These are phyloP conservation scores for Ascochyta clinopodiicola DNA, from an alignment of 2,329 filamentous ascomycete genomes.

Conservation along the genomic window DNA sequence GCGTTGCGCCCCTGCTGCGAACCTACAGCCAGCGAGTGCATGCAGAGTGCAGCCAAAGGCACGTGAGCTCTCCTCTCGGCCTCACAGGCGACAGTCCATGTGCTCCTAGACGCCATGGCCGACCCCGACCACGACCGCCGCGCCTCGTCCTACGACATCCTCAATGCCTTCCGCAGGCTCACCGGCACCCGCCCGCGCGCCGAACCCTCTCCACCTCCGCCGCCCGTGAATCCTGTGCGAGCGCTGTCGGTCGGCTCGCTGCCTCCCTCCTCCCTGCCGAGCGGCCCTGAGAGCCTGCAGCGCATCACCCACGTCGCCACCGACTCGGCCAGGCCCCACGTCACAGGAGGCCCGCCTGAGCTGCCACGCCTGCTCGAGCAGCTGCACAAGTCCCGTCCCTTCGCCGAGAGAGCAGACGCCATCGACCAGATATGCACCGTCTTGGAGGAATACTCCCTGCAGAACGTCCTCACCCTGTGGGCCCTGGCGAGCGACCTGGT, in stretches of 20 bases:
- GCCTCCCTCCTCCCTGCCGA: slow-evolving; percentile 30
- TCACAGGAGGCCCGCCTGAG: slow-evolving; percentile 48
- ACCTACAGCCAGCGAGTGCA: slow-evolving; percentile 22
- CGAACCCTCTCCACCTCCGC: slow-evolving; percentile 41
- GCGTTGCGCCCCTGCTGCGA: slow-evolving; percentile 23
- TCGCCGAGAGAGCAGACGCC: slow-evolving; percentile 40
- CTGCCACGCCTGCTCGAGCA: slow-evolving; percentile 41
- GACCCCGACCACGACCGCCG: slow-evolving; percentile 44
- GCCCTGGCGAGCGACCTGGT: slow-evolving; percentile 47
- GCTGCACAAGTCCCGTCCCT: slow-evolving; percentile 32
- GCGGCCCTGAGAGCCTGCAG: slow-evolving; percentile 32
- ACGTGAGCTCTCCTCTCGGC: slow-evolving; percentile 14
- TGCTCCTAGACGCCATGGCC: slow-evolving; percentile 22
- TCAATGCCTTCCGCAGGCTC: slow-evolving; percentile 48
- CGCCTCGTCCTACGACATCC: slow-evolving; percentile 47
- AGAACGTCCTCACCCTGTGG: slow-evolving; percentile 48
- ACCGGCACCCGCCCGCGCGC: slow-evolving; percentile 46
- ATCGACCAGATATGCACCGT: slow-evolving; percentile 44
- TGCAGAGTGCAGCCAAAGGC: slow-evolving; percentile 9
- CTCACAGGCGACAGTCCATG: slow-evolving; percentile 8
- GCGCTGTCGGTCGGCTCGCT: slow-evolving; percentile 36
- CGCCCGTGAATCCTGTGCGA: slow-evolving; percentile 40
- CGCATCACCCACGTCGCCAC: slow-evolving; percentile 33
- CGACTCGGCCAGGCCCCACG: slow-evolving; percentile 25
- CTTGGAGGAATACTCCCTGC: slow-evolving; percentile 44